These are phyloP conservation scores for Acarospora socialis DNA, from an alignment of 2,329 filamentous ascomycete species.

Conservation along the genomic window DNA sequence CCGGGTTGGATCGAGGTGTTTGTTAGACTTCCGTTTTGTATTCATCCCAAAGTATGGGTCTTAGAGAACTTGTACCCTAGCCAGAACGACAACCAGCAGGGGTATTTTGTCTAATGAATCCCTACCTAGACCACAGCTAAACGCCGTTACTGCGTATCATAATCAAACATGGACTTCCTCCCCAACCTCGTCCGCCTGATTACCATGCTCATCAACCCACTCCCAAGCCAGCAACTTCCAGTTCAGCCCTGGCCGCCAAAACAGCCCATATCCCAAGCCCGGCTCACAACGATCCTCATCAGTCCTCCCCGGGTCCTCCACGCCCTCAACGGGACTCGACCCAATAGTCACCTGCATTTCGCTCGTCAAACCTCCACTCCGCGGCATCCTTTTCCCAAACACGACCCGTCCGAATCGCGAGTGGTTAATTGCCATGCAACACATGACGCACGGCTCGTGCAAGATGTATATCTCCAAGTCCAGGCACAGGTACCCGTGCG, in stretches of 20 bases:
- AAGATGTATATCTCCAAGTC: constrained; percentile 87
- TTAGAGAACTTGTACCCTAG: too few relatives aligned
- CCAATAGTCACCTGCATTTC: constrained; percentile 34
- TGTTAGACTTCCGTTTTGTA: too few relatives aligned
- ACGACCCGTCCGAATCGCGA: constrained; percentile 80
- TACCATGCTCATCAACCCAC: constrained; percentile 24
- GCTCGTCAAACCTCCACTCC: constrained; percentile 70
- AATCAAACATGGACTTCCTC: constrained; percentile 1
- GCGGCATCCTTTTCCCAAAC: constrained; percentile 63
- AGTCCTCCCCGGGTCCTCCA: constrained; percentile 9
- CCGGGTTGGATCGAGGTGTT: too few relatives aligned
- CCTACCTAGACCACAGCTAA: too few relatives aligned
- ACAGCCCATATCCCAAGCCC: constrained; percentile 41
- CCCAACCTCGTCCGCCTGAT: constrained; percentile 5
- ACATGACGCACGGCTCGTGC: constrained; percentile 93
- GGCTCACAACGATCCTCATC: constrained; percentile 13
- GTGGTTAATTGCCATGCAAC: constrained; percentile 89
- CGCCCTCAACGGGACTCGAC: constrained; percentile 3
- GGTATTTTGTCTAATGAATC: too few relatives aligned
- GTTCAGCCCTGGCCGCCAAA: constrained; percentile 46
- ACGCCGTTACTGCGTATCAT: too few relatives aligned
- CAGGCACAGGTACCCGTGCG: constrained; percentile 84
- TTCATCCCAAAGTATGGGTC: too few relatives aligned
- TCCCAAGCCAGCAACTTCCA: constrained; percentile 36
- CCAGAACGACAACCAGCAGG: too few relatives aligned